Evolutionary conservation across 495 filamentous ascomycete species (phyloP).

Genomic region (Letharia columbiana): DNA sequence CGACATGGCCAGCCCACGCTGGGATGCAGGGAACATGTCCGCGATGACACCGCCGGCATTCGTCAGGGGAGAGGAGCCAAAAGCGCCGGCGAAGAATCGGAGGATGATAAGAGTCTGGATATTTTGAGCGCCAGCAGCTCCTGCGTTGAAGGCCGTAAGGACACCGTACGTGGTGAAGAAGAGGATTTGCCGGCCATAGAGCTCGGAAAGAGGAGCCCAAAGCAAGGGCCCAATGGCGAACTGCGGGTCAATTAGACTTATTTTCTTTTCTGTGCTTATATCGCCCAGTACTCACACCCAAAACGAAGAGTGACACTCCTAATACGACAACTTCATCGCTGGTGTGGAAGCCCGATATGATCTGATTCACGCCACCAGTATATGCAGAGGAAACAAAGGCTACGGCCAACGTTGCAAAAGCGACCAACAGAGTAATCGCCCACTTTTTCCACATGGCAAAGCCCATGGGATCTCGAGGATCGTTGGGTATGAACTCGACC

Average conservation of each 20-base stretch:
- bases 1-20: constrained; percentile 56
- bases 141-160: constrained; percentile 63
- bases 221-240: constrained; percentile 40
- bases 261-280: constrained; percentile 11
- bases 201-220: constrained; percentile 59
- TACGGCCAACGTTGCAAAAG: constrained; percentile 62
- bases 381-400: constrained; percentile 72
- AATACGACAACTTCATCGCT: constrained; percentile 53
- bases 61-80: constrained; percentile 64
- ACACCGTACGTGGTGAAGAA: constrained; percentile 56
- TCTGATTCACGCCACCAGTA: constrained; percentile 57
- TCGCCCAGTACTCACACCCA: constrained; percentile 57
- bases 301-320: constrained; percentile 64
- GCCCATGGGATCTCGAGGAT: constrained; percentile 64
- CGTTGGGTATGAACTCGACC: constrained; percentile 64
- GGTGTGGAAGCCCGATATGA: constrained; percentile 51
- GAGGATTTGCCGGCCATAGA: constrained; percentile 64
- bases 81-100: constrained; percentile 72
- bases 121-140: constrained; percentile 52
- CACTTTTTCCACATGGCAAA: constrained; percentile 58
- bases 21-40: constrained; percentile 57
- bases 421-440: constrained; percentile 55
- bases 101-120: constrained; percentile 59
- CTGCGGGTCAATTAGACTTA: constrained; percentile 22
- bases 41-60: constrained; percentile 69